Evolutionary conservation across 2,329 filamentous ascomycete genomes (phyloP), one percentile per base, ranked within the genome.

Genomic region (Botrytis tulipae): DNA sequence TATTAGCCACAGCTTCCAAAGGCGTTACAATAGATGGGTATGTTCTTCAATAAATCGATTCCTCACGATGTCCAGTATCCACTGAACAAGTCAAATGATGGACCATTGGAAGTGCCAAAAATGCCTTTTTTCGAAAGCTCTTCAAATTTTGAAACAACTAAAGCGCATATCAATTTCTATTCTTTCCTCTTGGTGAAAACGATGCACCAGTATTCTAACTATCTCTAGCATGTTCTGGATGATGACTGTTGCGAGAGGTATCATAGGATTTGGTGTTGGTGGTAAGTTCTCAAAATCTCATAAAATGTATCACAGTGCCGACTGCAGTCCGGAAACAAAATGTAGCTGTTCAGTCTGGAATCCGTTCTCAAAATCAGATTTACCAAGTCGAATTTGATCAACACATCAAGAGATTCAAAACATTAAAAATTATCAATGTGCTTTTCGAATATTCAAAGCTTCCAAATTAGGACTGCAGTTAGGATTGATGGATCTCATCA

Each of bases 141-240:
- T 42, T 20, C 16, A 9, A 32, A 8, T 12, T 29, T 63, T 18
- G 25, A 20, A 44, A 63, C 37, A n/a, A 29, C 12, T 3, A 18
- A 29, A 54, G 14, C 18, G 25, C n/a, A 54, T 6, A 16, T 54
- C 6, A 57, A 57, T 8, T 1, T 29, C 51, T 57, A 57, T 18
- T 18, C n/a, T 18, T 57, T 29, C 6, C 14, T 5, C 22, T 25
- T 16, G 25, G 2, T 16, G 29, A 48, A 18, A 16, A n/a, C 6
- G 1, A 18, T 35, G 25, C 16, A 54, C 3, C 1, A 44, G 25
- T 14, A n/a, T 35, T 20, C 67, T 71, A 42, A 75, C 35, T 35
- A 16, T 40, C 20, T 22, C 8, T 44, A 75, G 84, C 73, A 87
- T 87, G 84, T 85, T 86, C 72, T 87, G 85, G 85, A 87, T 87